These are phyloP conservation scores for Salix koriyanagi DNA, from an alignment of 345 rosid genomes.

Conservation along the genomic window DNA sequence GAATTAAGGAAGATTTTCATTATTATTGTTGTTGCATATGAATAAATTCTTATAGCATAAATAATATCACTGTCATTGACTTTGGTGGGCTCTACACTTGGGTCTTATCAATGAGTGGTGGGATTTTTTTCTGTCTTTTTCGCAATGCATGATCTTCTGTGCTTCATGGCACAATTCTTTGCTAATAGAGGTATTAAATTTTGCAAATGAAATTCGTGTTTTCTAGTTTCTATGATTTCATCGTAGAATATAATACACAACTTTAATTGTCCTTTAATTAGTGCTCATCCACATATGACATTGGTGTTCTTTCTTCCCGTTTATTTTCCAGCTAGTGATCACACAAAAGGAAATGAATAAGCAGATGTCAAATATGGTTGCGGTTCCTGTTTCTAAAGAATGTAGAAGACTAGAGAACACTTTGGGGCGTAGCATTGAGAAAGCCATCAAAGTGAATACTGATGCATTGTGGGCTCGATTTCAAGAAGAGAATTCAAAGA, in stretches of 20 bases:
- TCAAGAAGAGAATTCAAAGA: constrained; percentile 65
- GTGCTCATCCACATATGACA: neutral
- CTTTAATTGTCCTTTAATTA: neutral
- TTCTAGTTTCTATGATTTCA: neutral
- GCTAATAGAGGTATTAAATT: neutral
- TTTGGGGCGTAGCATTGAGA: constrained; percentile 67
- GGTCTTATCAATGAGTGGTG: neutral
- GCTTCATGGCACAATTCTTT: neutral
- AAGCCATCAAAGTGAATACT: constrained; percentile 57
- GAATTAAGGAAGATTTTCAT: neutral
- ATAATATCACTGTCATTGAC: neutral
- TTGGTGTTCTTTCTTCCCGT: constrained; percentile 5
- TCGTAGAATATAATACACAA: neutral
- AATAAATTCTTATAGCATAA: neutral
- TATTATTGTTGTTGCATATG: neutral
- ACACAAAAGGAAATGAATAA: constrained; percentile 78
- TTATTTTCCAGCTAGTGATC: constrained; percentile 46
- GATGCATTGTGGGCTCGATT: constrained; percentile 83
- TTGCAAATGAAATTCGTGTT: neutral
- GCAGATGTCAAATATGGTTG: constrained; percentile 61
- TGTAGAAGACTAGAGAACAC: constrained; percentile 72
- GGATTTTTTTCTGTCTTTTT: neutral
- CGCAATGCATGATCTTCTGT: neutral
- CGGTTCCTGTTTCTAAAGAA: constrained; percentile 56
- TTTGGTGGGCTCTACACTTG: neutral